Evolutionary conservation across 2,329 filamentous ascomycete genomes (phyloP), one percentile per base, ranked within the genome.

Genomic region (Alternaria longipes): DNA sequence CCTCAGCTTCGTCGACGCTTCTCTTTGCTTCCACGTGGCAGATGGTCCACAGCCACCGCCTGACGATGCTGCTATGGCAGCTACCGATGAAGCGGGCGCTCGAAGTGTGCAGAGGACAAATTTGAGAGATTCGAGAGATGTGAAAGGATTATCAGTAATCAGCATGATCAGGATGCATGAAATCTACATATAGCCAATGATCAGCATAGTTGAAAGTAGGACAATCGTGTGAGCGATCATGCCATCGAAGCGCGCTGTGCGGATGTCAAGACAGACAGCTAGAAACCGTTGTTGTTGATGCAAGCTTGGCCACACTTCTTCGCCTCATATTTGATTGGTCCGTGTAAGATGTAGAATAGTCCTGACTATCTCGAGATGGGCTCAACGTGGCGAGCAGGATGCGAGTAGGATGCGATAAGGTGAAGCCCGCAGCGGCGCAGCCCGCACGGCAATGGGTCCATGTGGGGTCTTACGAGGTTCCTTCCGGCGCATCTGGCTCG

Each of bases 11-110:
- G 59, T 67, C 12, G 66, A 70, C 49, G 34, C 65, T 5, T 49
- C 54, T 36, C 32, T 69, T 24, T 55, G 62, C 1, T 68, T 66
- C 16, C 61, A 68, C 52, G 63, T 69, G 9, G 60, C 9, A 6
- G 60, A 67, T 40, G 53, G 44, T 6, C 38, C 34, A 22, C 34
- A 54, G 16, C 50, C 30, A 26, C 40, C 46, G 18, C 38, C 30
- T 40, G 57, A 44, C 11, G 42, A 44, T 11, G 42, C 38, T 32
- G 26, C 38, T 18, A 2, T 22, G 24, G 53, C 22, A 20, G 44
- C 8, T 28, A 22, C 12, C 44, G 46, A 51, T 42, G n/a, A 24
- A 7, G 11, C 20, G n/a, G 16, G 11, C 18, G 18, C 18, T 20
- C 45, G 22, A 51, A 28, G 20, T 22, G 28, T 44, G 16, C 47